A percentile compares a stretch with the other conserved stretches of the same genome.
These are phyloP conservation scores for Leishmania tropica DNA, from an alignment of 208 protist species.

Conservation along the genomic window DNA sequence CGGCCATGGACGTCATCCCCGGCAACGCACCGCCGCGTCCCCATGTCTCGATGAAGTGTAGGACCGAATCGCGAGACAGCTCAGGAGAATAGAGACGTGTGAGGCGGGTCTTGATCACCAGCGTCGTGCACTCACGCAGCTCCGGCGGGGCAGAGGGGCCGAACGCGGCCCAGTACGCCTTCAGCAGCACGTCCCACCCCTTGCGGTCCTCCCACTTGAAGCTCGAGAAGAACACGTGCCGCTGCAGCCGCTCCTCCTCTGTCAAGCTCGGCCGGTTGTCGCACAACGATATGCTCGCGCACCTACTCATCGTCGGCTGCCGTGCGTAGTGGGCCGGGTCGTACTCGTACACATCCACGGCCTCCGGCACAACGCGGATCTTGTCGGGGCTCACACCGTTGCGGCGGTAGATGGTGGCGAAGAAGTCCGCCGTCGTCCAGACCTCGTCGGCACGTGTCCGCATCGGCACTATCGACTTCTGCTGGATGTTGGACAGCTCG, in stretches of 20 bases:
- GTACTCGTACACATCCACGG: conserved; percentile 53
- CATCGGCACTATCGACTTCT: conserved; percentile 20
- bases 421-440: conserved; percentile 62
- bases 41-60: no score
- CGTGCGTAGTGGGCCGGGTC: conserved; percentile 33
- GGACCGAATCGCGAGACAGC: no score
- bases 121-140: no score
- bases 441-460: conserved; percentile 37
- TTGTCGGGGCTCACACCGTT: conserved; percentile 27
- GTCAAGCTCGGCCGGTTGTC: conserved; percentile 18
- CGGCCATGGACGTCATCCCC: no score
- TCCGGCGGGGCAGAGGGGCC: no score
- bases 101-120: no score
- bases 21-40: no score
- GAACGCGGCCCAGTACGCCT: no score
- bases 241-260: conserved; percentile 9
- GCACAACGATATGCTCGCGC: background rate
- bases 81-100: no score
- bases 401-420: conserved; percentile 37
- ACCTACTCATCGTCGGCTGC: conserved; percentile 2
- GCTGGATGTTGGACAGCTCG: conserved; percentile 44
- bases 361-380: conserved; percentile 53
- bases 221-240: conserved; percentile 57
- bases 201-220: conserved; percentile 81
- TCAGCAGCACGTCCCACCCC: no score